phyloP scores from a whole-genome alignment of 495 filamentous ascomycete species.

The Penicillium silybi region DNA sequence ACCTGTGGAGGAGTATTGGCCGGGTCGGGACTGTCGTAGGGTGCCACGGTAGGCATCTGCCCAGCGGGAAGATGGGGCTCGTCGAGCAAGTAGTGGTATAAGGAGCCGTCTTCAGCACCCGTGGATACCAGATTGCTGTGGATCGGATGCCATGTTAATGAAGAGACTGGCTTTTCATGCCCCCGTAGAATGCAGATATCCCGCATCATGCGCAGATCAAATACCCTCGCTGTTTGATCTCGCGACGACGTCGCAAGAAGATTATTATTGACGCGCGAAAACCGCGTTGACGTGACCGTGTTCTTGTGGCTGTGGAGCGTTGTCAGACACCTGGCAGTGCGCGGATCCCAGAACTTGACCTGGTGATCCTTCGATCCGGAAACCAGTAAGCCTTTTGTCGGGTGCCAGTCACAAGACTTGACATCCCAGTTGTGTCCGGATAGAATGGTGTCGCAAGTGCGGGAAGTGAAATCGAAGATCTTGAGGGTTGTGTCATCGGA shows the following conservation, averaged over 20 bases:
- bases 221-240: slow-evolving; percentile 86
- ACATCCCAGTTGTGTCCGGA: slow-evolving; percentile 95
- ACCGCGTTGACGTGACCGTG: slow-evolving; percentile 82
- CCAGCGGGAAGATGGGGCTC: slow-evolving; percentile 80
- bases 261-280: slow-evolving; percentile 76
- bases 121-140: slow-evolving; percentile 86
- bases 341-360: slow-evolving; percentile 96
- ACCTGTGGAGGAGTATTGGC: slow-evolving; percentile 73
- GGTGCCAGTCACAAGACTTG: slow-evolving; percentile 96
- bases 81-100: slow-evolving; percentile 89
- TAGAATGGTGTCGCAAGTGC: slow-evolving; percentile 72
- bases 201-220: slow-evolving; percentile 97
- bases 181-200: slow-evolving; percentile 88
- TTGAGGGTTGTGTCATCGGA: slow-evolving; percentile 90
- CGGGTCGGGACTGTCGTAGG: slow-evolving; percentile 79
- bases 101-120: slow-evolving; percentile 79
- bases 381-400: slow-evolving; percentile 87
- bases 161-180: slow-evolving; percentile 93
- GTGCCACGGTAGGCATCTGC: slow-evolving; percentile 60
- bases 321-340: slow-evolving; percentile 82
- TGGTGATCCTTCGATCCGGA: slow-evolving; percentile 97
- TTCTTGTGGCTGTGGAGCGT: slow-evolving; percentile 98
- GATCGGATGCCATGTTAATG: slow-evolving; percentile 88
- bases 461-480: slow-evolving; percentile 93
- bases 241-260: slow-evolving; percentile 88